Evolutionary conservation across 163 green algal genomes (phyloP), one percentile per base, ranked within the genome.

Genomic region (Scenedesmus sp.): DNA sequence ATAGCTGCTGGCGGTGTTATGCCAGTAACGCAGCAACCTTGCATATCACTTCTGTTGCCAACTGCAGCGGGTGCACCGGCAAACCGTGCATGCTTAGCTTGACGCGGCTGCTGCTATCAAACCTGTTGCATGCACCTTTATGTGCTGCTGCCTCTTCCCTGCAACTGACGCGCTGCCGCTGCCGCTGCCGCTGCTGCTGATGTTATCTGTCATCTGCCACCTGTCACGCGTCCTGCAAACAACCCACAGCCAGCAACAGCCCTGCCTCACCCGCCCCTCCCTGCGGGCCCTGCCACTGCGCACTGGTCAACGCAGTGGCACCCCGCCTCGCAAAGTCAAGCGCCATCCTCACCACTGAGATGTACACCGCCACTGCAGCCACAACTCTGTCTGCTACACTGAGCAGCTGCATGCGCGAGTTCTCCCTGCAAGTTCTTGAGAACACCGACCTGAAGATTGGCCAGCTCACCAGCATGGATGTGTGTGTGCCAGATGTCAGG

Each of bases 241-340:
- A 46, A 46, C 34, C 34, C 13, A 46, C 81, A 86, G 81, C 52
- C 81, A 59, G 54, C 81, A 86, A 20, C 70, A 79, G 70, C 34
- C 34, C n/a, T 66, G 46, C 56, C 9, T 66, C 6, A 15, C 84
- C n/a, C 46, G 60, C 62, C 0, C 88, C n/a, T 18, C 77, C 12
- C 77, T 92, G 88, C 54, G 60, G 59, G 8, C 7, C 46, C 15
- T 92, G 88, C 77, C 88, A 92, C 23, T 92, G 88, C 52, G 60
- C 77, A 4, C 34, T 92, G 34, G 60, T 87, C 10, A 56, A 15
- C 4, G 88, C 88, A 67, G 60, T 92, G 23, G 62, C 77, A 56
- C 88, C 88, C 2, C 57, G 82, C 26, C 76, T 92, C 4, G 5
- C 12, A 52, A 12, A 79, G 4, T 62, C 57, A 2, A 79, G 88